Percentiles rank a stretch among this genome's conserved stretches.
Conservation (phyloP, 306 rosid species). For the Sindora glabra region DNA sequence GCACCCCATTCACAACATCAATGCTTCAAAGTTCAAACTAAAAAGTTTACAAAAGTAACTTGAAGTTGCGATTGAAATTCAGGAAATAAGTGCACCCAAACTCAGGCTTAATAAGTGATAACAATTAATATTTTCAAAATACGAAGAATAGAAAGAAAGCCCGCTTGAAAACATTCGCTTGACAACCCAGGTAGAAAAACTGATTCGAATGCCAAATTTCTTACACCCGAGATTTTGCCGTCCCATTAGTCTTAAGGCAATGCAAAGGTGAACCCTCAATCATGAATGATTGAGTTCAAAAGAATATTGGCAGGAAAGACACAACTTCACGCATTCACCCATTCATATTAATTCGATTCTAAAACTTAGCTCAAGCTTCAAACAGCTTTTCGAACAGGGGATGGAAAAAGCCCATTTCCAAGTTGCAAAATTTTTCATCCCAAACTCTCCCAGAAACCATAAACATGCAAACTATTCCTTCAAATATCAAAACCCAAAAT, state of each 20-base stretch:
- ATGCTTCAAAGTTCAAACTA: constrained; percentile 6
- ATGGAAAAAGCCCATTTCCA: not conserved
- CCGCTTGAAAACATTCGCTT: not conserved
- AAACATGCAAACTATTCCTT: not conserved
- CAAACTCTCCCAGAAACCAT: not conserved
- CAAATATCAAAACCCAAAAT: not conserved
- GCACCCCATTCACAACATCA: not conserved
- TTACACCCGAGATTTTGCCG: not conserved
- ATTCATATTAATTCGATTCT: not conserved
- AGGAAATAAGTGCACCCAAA: not conserved
- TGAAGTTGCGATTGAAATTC: too few relatives aligned
- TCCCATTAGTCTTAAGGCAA: not conserved
- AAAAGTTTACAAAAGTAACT: too few relatives aligned
- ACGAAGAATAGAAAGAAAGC: too few relatives aligned
- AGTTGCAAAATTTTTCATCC: not conserved
- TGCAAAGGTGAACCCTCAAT: not conserved
- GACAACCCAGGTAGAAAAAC: constrained; percentile 1
- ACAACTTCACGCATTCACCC: not conserved
- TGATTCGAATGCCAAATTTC: not conserved
- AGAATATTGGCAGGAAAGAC: not conserved
- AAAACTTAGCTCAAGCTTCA: not conserved
- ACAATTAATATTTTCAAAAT: too few relatives aligned
- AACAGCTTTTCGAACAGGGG: not conserved
- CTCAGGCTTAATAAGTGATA: not conserved
- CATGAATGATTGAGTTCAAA: not conserved